Percentiles rank a stretch among this genome's conserved stretches.
These are phyloP conservation scores for Candida morakotiae DNA, from an alignment of 805 yeast genomes.

Conservation along the genomic window DNA sequence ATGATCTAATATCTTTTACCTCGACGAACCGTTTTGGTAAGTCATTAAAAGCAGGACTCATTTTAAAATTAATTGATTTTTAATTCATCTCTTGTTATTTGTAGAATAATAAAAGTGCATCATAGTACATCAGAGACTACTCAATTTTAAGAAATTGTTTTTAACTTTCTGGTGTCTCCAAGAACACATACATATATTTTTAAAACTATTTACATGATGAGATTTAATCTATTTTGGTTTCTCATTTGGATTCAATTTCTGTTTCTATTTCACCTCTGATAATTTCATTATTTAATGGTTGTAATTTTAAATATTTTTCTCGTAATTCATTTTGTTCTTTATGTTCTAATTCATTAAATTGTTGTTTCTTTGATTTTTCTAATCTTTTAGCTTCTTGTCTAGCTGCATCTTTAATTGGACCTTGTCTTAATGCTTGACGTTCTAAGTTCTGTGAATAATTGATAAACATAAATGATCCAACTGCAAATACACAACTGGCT, in stretches of 20 bases:
- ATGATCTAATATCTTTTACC: conserved; percentile 28
- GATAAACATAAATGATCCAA: conserved; percentile 61
- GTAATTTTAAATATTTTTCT: conserved; percentile 52
- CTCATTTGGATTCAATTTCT: background rate
- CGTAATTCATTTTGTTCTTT: conserved; percentile 58
- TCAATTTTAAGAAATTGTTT: conserved; percentile 9
- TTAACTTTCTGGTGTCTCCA: conserved; percentile 46
- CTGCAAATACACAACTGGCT: conserved; percentile 50
- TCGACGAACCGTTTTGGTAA: conserved; percentile 42
- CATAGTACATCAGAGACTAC: conserved; percentile 44
- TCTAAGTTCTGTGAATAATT: conserved; percentile 68
- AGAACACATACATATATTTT: conserved; percentile 37
- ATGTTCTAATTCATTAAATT: conserved; percentile 60
- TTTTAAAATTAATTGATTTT: conserved; percentile 1
- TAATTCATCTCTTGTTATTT: conserved; percentile 6
- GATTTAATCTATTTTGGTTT: background rate
- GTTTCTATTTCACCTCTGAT: conserved; percentile 27
- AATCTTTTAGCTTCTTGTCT: conserved; percentile 48
- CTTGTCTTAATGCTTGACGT: conserved; percentile 68
- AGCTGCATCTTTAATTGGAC: conserved; percentile 80
- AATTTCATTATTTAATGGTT: conserved; percentile 49
- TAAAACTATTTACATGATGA: background rate
- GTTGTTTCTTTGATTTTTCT: conserved; percentile 38
- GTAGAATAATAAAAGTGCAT: conserved; percentile 30
- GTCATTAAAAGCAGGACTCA: conserved; percentile 32